Base-by-base conservation (phyloP, 106 monocot species). In the Agapanthus africanus region DNA sequence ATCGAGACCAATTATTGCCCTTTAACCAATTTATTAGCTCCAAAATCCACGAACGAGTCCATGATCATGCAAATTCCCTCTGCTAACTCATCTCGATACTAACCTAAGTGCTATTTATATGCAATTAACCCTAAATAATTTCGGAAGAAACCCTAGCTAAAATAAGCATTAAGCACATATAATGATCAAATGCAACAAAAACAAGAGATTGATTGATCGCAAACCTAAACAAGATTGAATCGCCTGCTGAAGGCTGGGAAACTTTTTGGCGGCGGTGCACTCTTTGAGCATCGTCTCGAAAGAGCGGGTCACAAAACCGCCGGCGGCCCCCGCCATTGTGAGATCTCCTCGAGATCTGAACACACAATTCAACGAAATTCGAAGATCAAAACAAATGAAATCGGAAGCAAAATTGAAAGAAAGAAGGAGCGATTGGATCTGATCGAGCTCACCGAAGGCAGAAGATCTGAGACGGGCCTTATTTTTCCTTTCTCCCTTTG, bases 211-310 rank as follows among this genome's bases (percentile, higher is more conserved):
- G 37, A n/a, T n/a, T n/a, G n/a, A n/a, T n/a, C n/a, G n/a, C 80
- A 34, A 35, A 95, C 95, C 95, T 71, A 91, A 66, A 60, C 74
- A 91, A 39, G 71, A 37, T 67, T 89, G 88, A 59, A 95, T 91
- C 63, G 91, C 76, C 76, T 81, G 80, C 76, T 95, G 91, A 32
- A 95, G 78, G 4, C 65, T 32, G 26, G 76, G 59, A 61, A 82
- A 74, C 84, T 95, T 91, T 80, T 89, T 91, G 28, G 73, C 81
- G 36, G 83, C 63, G 76, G 66, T 27, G 49, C 84, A 86, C 74
- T 95, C 91, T 71, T 91, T 95, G 66, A 91, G 86, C 95, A 95
- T 95, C 73, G 79, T 71, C 82, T 95, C 95, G 69, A 95, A 84
- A 35, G 91, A 85, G 59, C 95, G 91, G 47, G 84, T 86, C 50